Evolutionary conservation across 768 basidiomycete species (phyloP).

Genomic region (Lepiota subincarnata): DNA sequence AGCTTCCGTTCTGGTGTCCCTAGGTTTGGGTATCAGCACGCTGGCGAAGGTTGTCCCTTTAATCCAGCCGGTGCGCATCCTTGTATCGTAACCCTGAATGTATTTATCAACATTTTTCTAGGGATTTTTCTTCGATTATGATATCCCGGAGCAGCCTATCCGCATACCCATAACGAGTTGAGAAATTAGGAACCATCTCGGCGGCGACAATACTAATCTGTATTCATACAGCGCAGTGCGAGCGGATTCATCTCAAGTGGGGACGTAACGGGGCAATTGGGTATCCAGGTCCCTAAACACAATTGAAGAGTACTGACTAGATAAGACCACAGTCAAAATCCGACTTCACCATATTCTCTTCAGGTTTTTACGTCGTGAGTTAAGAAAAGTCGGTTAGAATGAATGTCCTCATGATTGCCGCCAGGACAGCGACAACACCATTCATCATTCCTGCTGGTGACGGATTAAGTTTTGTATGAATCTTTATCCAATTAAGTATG

Average conservation of each 20-base stretch:
- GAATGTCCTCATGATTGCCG: background rate
- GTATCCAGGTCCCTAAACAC: slow-evolving; percentile 16
- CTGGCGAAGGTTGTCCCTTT: slow-evolving; percentile 22
- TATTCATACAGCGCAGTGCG: slow-evolving; percentile 31
- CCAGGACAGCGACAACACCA: slow-evolving; percentile 38
- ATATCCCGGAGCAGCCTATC: slow-evolving; percentile 22
- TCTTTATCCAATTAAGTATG: background rate
- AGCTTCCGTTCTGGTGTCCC: background rate
- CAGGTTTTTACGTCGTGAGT: slow-evolving; percentile 46
- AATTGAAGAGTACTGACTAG: background rate
- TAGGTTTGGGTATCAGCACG: background rate
- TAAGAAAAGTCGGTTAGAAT: background rate
- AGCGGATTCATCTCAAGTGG: slow-evolving; percentile 33
- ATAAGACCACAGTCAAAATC: slow-evolving; percentile 32
- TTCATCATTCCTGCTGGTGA: slow-evolving; percentile 38
- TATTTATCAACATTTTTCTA: slow-evolving; percentile 10
- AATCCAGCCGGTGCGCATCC: slow-evolving; percentile 20
- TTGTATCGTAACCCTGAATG: background rate
- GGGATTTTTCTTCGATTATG: slow-evolving; percentile 37
- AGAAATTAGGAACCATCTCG: background rate
- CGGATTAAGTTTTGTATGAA: slow-evolving; percentile 27
- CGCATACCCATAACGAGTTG: slow-evolving; percentile 31
- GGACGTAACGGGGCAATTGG: slow-evolving; percentile 24
- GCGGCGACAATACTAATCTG: background rate
- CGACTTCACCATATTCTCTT: slow-evolving; percentile 45